Conservation (phyloP, 768 basidiomycete genomes). For the Boletus barrowsii region DNA sequence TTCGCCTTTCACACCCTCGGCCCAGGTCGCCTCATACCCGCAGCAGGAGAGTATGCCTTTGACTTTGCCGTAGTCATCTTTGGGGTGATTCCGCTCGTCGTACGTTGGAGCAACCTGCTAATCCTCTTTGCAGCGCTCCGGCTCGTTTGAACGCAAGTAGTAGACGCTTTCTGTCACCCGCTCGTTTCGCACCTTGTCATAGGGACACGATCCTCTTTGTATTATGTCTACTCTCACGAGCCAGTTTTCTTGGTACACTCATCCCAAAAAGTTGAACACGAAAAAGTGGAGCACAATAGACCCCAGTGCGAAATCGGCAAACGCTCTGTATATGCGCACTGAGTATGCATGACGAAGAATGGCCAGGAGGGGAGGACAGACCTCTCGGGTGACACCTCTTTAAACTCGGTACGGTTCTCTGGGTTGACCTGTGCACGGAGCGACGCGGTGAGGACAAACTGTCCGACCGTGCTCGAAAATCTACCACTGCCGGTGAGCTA, state of each 20-base stretch:
- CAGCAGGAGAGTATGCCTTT: slow-evolving; percentile 75
- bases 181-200: neutral
- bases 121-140: slow-evolving; percentile 50
- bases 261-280: slow-evolving; percentile 98
- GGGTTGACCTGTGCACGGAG: slow-evolving; percentile 91
- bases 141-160: slow-evolving; percentile 62
- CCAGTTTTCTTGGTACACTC: slow-evolving; percentile 11
- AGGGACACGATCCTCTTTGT: slow-evolving; percentile 5
- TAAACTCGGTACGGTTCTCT: slow-evolving; percentile 77
- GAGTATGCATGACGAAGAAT: neutral
- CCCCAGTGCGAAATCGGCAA: slow-evolving; percentile 94
- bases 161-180: neutral
- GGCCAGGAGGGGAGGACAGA: slow-evolving; percentile 35
- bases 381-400: slow-evolving; percentile 92
- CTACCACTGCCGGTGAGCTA: slow-evolving; percentile 41
- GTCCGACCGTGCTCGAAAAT: slow-evolving; percentile 90
- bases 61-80: slow-evolving; percentile 84
- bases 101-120: slow-evolving; percentile 1
- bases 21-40: neutral
- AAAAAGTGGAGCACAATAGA: slow-evolving; percentile 97
- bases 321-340: slow-evolving; percentile 60
- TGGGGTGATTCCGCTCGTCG: slow-evolving; percentile 47
- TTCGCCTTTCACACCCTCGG: neutral
- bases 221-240: slow-evolving; percentile 6
- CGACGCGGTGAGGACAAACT: slow-evolving; percentile 93